Percentiles rank a stretch among this genome's conserved stretches.
These are phyloP conservation scores for Curvularia sp. DNA, from an alignment of 2,329 filamentous ascomycete species.

Conservation along the genomic window DNA sequence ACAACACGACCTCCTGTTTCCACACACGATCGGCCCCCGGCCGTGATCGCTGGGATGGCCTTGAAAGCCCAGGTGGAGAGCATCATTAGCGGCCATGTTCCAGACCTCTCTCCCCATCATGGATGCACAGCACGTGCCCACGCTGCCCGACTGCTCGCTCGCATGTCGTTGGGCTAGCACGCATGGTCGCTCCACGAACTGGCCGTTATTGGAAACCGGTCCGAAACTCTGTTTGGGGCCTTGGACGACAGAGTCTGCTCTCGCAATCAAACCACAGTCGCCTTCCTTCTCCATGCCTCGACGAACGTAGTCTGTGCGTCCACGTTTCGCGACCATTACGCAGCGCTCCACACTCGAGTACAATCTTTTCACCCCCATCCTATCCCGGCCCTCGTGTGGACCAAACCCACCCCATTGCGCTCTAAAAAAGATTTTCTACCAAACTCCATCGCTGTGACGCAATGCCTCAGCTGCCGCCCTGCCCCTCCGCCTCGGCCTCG, in stretches of 20 bases:
- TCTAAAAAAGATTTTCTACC: background rate
- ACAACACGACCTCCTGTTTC: background rate
- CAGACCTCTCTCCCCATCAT: slow-evolving; percentile 7
- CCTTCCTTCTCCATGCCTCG: background rate
- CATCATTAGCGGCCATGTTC: slow-evolving; percentile 12
- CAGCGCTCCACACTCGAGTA: slow-evolving; percentile 8
- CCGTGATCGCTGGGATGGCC: slow-evolving; percentile 11
- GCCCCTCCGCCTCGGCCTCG: background rate
- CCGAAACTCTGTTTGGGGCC: slow-evolving; percentile 7
- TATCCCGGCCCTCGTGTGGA: background rate
- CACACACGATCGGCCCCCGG: background rate
- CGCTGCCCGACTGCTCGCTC: slow-evolving; percentile 2
- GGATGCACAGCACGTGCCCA: slow-evolving; percentile 7
- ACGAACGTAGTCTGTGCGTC: slow-evolving; percentile 11
- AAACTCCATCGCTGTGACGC: background rate
- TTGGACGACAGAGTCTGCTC: background rate
- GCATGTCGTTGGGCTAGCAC: background rate
- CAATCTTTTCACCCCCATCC: slow-evolving; percentile 5
- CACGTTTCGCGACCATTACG: slow-evolving; percentile 15
- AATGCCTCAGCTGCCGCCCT: background rate
- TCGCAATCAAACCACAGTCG: background rate
- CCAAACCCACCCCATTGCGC: background rate
- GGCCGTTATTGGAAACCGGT: slow-evolving; percentile 10
- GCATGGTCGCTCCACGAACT: background rate
- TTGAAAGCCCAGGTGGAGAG: slow-evolving; percentile 9